phyloP scores from a whole-genome alignment of 169 alveolate species.

The Perkinsus olseni region DNA sequence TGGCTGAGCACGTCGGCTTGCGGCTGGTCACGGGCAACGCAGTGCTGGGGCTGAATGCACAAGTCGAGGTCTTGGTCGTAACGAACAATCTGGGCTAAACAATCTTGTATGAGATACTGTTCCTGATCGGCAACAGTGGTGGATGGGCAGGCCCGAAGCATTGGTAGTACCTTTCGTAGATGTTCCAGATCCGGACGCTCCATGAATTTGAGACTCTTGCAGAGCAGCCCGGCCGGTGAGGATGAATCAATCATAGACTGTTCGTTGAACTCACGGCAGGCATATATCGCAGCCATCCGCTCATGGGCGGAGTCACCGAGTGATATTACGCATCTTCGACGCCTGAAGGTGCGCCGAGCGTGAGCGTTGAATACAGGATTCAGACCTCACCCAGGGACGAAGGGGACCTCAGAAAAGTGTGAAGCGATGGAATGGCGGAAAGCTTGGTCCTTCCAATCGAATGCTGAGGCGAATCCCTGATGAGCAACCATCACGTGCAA shows the following conservation, averaged over 20 bases:
- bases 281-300: background rate
- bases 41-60: background rate
- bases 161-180: background rate
- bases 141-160: background rate
- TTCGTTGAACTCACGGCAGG: background rate
- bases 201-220: background rate
- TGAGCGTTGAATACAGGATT: background rate
- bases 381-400: background rate
- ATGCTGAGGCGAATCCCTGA: background rate
- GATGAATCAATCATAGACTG: background rate
- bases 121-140: background rate
- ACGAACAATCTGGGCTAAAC: background rate
- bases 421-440: background rate
- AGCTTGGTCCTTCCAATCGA: background rate
- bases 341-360: background rate
- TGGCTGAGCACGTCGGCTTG: background rate
- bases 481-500: background rate
- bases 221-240: background rate
- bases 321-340: background rate
- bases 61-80: background rate
- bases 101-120: background rate
- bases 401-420: background rate
- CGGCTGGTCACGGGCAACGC: background rate
- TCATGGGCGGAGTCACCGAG: conserved; percentile 1
- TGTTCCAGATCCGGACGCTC: background rate